Evolutionary conservation across 208 protist species (phyloP).

Genomic region (Acanthamoeba rhysodes): DNA sequence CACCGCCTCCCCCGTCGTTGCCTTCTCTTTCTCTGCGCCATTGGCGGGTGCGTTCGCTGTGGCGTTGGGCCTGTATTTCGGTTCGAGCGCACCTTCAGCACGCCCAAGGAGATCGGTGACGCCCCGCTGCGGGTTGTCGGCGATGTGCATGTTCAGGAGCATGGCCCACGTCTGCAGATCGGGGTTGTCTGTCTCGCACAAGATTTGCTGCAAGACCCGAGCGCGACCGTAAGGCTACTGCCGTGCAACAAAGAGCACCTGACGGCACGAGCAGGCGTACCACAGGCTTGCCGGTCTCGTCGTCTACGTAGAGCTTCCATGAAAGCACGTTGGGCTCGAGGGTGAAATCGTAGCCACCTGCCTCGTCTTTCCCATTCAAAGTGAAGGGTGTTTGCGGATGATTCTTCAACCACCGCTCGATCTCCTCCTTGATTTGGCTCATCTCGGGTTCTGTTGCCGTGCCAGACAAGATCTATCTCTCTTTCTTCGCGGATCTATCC

Average conservation of each 20-base stretch:
- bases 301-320: conserved; percentile 68
- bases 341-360: conserved; percentile 2
- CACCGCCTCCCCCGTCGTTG: background rate
- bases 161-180: conserved; percentile 39
- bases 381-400: conserved; percentile 46
- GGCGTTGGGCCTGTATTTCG: conserved; percentile 12
- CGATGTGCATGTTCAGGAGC: conserved; percentile 69
- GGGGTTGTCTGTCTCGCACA: conserved; percentile 13
- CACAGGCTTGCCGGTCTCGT: conserved; percentile 64
- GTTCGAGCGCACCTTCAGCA: conserved; percentile 50
- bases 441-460: background rate
- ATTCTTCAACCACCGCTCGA: conserved; percentile 56
- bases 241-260: no score
- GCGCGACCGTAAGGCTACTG: no score
- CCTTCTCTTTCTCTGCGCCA: background rate
- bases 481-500: background rate
- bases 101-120: conserved; percentile 45
- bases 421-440: conserved; percentile 61
- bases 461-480: background rate
- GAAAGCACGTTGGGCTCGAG: conserved; percentile 3
- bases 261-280: background rate
- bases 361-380: background rate
- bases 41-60: background rate
- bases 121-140: conserved; percentile 41
- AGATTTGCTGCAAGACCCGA: conserved; percentile 31